Evolutionary conservation across 2,329 filamentous ascomycete genomes (phyloP), one percentile per base, ranked within the genome.

Genomic region (Pyricularia sp.): DNA sequence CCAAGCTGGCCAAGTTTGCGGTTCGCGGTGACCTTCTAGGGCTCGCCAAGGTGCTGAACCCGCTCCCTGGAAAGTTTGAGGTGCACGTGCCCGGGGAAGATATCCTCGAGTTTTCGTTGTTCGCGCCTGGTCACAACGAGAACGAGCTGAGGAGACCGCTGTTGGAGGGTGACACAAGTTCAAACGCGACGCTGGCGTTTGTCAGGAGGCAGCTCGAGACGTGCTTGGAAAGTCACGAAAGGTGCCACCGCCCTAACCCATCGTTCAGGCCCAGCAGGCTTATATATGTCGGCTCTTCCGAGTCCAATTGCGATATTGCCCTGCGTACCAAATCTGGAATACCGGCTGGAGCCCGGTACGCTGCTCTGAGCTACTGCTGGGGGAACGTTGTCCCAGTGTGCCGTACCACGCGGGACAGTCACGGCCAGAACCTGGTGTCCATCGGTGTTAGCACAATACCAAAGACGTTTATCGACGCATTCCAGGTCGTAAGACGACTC

Each of bases 321-420:
- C 31, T 66, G 25, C 25, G 20, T 10, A 26, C 42, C 10, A 66
- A 10, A 28, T 23, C 31, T 11, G 25, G 25, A 25, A 58, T 66
- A 23, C 65, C 31, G 5, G 31, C n/a, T 12, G 65, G 65, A n/a
- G 42, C 50, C 12, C 26, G 31, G 30, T 69, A 69, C 30, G 64
- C 50, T 17, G 42, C 68, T 4, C 64, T 69, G n/a, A 69, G 68
- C 25, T 66, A 69, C 65, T 69, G 68, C 42, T 69, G 68, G 68
- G 68, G 68, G 17, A 61, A 58, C 4, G 5, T 26, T 23, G 28
- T 67, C 3, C 42, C 66, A 20, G 17, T 58, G 12, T 55, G 36
- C 25, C 26, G 28, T 17, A 58, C 30, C 25, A 69, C 64, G 33
- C 28, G 23, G 30, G 36, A 61, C 9, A 61, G 30, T 64, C 30